These are phyloP conservation scores for Scleromitrula shiraiana DNA, from an alignment of 2,329 filamentous ascomycete species.

Conservation along the genomic window DNA sequence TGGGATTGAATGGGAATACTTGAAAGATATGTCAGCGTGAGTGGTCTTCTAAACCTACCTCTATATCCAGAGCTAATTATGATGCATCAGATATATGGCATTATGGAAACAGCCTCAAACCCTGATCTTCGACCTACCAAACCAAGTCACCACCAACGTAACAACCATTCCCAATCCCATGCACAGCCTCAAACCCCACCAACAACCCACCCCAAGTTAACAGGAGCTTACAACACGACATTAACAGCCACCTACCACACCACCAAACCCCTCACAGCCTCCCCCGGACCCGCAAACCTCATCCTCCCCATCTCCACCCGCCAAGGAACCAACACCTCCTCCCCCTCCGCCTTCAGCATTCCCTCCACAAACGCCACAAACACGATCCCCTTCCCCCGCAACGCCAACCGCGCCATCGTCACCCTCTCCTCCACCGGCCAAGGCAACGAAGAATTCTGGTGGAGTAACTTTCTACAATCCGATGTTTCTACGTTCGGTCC, in stretches of 20 bases:
- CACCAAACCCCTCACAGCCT: background rate
- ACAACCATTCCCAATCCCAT: background rate
- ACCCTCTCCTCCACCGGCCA: slow-evolving; percentile 69
- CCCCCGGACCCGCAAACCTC: slow-evolving; percentile 43
- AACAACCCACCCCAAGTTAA: slow-evolving; percentile 41
- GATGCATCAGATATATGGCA: background rate
- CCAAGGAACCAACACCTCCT: slow-evolving; percentile 39
- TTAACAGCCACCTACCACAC: slow-evolving; percentile 43
- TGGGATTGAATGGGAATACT: slow-evolving; percentile 46
- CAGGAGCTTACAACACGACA: slow-evolving; percentile 61
- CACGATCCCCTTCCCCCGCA: slow-evolving; percentile 44
- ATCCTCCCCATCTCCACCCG: slow-evolving; percentile 51
- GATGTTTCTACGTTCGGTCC: slow-evolving; percentile 50
- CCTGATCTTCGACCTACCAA: slow-evolving; percentile 69
- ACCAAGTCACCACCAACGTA: slow-evolving; percentile 51
- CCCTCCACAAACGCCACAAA: slow-evolving; percentile 44
- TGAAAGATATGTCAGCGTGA: slow-evolving; percentile 54
- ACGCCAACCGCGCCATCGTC: slow-evolving; percentile 59
- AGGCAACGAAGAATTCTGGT: slow-evolving; percentile 75
- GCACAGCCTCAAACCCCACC: background rate
- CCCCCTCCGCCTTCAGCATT: slow-evolving; percentile 49
- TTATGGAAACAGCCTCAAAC: slow-evolving; percentile 6
- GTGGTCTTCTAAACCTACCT: no score
- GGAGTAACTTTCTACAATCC: slow-evolving; percentile 60
- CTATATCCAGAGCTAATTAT: slow-evolving; percentile 44